Evolutionary conservation across 192 early-diverging fungal species (phyloP).

Genomic region (Pilobolus umbonatus): DNA sequence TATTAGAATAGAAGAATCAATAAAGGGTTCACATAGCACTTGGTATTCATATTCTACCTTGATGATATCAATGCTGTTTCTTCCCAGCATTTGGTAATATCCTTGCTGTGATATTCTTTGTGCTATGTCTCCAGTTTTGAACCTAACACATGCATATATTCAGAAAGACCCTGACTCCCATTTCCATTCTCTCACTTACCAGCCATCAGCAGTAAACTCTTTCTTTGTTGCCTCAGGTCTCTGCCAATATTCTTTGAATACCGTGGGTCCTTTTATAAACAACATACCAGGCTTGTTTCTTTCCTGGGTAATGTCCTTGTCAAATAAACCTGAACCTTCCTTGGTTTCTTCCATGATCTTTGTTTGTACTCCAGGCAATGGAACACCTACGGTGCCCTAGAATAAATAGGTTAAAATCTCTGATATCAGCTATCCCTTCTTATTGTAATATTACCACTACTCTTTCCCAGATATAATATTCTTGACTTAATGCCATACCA

Average conservation of each 20-base stretch:
- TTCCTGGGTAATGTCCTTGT: slow-evolving; percentile 44
- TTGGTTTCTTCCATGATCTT: slow-evolving; percentile 47
- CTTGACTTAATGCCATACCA: slow-evolving; percentile 82
- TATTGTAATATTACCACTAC: no score
- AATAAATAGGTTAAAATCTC: slow-evolving; percentile 1
- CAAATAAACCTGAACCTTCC: slow-evolving; percentile 25
- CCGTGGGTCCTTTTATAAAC: slow-evolving; percentile 66
- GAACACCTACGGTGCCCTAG: slow-evolving; percentile 68
- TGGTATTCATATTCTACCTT: slow-evolving; percentile 42
- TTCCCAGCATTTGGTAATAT: slow-evolving; percentile 71
- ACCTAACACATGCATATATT: slow-evolving; percentile 34
- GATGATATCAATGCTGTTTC: slow-evolving; percentile 79
- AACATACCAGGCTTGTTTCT: slow-evolving; percentile 61
- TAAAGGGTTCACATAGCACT: not conserved
- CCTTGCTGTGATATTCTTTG: slow-evolving; percentile 45
- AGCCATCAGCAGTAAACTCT: slow-evolving; percentile 67
- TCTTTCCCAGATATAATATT: slow-evolving; percentile 36
- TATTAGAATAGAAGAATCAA: not conserved
- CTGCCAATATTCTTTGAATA: slow-evolving; percentile 78
- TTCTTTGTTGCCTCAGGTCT: slow-evolving; percentile 65
- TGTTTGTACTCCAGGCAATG: slow-evolving; percentile 64
- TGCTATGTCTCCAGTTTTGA: slow-evolving; percentile 78
- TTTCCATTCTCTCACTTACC: slow-evolving; percentile 37
- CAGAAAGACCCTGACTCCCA: not conserved
- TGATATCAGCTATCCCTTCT: not conserved